Evolutionary conservation across 1,284 basidiomycete genomes (phyloP), one percentile per base, ranked within the genome.

Genomic region (Leccinum colubrinum): DNA sequence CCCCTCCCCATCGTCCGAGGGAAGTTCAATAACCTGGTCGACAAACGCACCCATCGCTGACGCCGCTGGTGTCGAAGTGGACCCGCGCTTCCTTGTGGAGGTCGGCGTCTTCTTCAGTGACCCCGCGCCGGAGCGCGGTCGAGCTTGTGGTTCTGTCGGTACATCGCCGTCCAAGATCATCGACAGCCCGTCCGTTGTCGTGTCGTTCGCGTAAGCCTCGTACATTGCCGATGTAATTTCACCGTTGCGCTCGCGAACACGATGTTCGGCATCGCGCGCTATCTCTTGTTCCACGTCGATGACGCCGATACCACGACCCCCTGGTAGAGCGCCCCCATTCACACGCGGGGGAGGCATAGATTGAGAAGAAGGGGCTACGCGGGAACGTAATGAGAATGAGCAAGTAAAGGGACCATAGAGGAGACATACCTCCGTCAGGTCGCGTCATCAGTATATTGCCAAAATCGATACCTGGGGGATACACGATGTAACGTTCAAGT

Each of bases 391-490:
- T 53, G n/a, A 15, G 11, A 43, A 46, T 56, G 6, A 59, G 50
- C 0, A 11, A 33, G 22, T 6, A 14, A 17, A 14, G 6, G 2
- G 3, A 50, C 14, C 25, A 14, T 6, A 17, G 8, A 58, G 1
- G 65, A 55, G 69, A 68, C 65, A 73, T 78, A 61, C 87, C 68
- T 0, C 83, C 82, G 3, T 84, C 77, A 55, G 83, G 80, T 4
- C 83, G 55, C 1, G 64, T 69, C 69, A 74, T 87, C 1, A 94
- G 73, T 27, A 86, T 68, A 46, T 76, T 74, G 55, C 86, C 81
- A 70, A 88, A 91, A 71, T 93, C 87, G 48, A 91, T 74, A 3
- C 86, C 86, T 0, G 80, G 79, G 0, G 90, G 85, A 65, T 89
- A 93, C 35, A 78, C 68, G 58, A 87, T 83, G 73, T 91, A 94